Percentiles rank a stretch among this genome's conserved stretches.
These are phyloP conservation scores for Trametes maxima DNA, from an alignment of 768 basidiomycete genomes.

Conservation along the genomic window DNA sequence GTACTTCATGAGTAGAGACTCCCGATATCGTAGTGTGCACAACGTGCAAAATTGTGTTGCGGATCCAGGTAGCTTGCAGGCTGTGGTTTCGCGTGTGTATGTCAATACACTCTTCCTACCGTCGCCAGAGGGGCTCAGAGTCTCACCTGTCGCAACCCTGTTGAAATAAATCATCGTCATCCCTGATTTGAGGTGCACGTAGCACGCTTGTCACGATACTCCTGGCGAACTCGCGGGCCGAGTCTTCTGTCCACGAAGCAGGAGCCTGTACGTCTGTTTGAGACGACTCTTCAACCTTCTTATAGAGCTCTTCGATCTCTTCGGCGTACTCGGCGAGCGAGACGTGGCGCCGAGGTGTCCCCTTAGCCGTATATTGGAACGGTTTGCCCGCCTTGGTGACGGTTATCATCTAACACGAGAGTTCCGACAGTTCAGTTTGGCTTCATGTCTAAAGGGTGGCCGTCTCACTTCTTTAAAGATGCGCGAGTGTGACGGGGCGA, in stretches of 20 bases:
- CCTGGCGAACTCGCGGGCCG: conserved; percentile 34
- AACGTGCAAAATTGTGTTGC: conserved; percentile 35
- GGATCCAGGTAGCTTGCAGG: conserved; percentile 38
- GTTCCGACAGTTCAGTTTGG: neutral
- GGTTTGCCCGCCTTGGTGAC: conserved; percentile 33
- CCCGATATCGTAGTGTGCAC: conserved; percentile 26
- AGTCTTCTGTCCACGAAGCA: conserved; percentile 27
- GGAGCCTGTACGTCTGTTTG: conserved; percentile 36
- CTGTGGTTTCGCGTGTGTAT: conserved; percentile 14
- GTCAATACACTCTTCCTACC: too few relatives aligned
- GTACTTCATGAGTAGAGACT: conserved; percentile 25
- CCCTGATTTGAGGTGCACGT: conserved; percentile 28
- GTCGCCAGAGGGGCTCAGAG: neutral
- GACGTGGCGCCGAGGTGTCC: conserved; percentile 31
- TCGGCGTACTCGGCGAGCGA: conserved; percentile 35
- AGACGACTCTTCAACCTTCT: conserved; percentile 36
- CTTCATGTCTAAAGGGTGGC: too few relatives aligned
- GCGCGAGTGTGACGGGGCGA: conserved; percentile 33
- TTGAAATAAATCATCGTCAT: conserved; percentile 44
- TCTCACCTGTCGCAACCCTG: conserved; percentile 44
- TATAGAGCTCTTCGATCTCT: conserved; percentile 45
- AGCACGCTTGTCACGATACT: conserved; percentile 39
- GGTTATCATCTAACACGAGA: conserved; percentile 35
- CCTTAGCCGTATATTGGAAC: conserved; percentile 36
- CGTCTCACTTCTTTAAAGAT: conserved; percentile 37